These are phyloP conservation scores for Paxillus involutus DNA, from an alignment of 768 basidiomycete species.

Conservation along the genomic window DNA sequence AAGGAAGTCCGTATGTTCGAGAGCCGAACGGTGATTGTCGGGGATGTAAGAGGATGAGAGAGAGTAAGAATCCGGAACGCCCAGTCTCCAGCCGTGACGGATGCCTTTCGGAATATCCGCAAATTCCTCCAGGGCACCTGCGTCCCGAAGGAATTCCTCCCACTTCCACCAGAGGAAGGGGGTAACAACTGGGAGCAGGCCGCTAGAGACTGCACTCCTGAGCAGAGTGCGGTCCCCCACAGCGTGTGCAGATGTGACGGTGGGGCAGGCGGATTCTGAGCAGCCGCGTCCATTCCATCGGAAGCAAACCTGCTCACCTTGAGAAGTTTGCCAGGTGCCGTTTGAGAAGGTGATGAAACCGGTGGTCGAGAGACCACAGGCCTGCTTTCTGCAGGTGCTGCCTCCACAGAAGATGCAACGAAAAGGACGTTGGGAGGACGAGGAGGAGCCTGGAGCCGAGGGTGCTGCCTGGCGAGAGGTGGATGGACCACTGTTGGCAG, in stretches of 20 bases:
- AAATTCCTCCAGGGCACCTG: conserved; percentile 13
- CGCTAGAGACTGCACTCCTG: conserved; percentile 13
- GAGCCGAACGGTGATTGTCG: too few relatives aligned
- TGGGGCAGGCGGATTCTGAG: neutral
- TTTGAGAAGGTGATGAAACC: neutral
- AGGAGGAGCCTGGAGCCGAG: too few relatives aligned
- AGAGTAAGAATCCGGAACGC: too few relatives aligned
- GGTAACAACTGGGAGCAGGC: conserved; percentile 22
- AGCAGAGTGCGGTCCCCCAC: conserved; percentile 4
- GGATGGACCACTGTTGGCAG: too few relatives aligned
- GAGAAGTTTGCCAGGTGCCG: neutral
- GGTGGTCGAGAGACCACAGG: neutral
- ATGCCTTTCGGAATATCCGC: conserved; percentile 22
- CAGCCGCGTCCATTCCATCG: neutral
- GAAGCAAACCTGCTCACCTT: conserved; percentile 4
- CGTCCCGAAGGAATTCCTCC: conserved; percentile 6
- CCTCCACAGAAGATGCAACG: too few relatives aligned
- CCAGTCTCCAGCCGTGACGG: neutral
- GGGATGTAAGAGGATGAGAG: too few relatives aligned
- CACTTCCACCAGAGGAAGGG: conserved; percentile 22
- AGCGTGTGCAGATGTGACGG: neutral
- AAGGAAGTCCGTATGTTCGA: too few relatives aligned
- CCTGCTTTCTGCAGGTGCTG: neutral
- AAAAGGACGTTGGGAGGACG: too few relatives aligned
- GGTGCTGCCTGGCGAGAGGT: too few relatives aligned